Percentiles rank a stretch among this genome's conserved stretches.
These are phyloP conservation scores for Pseudotulostoma volvatum DNA, from an alignment of 495 filamentous ascomycete genomes.

Conservation along the genomic window DNA sequence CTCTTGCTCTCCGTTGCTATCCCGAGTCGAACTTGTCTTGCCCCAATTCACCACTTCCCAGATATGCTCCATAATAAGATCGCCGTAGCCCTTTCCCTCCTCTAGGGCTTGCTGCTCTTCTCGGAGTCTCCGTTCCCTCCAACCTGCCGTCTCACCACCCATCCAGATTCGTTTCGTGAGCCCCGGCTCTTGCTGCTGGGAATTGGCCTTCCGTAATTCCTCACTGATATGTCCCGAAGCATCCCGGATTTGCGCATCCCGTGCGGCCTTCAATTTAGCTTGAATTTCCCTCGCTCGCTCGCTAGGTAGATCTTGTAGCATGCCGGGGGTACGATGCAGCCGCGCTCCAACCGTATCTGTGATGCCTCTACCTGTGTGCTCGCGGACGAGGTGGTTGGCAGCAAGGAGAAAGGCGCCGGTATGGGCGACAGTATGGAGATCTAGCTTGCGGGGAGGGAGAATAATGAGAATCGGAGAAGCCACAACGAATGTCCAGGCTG, in stretches of 20 bases:
- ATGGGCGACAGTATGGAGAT: constrained; percentile 42
- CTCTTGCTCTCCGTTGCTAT: too few relatives aligned
- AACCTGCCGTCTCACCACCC: constrained; percentile 44
- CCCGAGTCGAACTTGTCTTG: constrained; percentile 7
- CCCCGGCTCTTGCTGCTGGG: constrained; percentile 21
- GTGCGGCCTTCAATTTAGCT: constrained; percentile 19
- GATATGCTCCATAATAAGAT: constrained; percentile 70
- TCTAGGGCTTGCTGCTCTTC: constrained; percentile 58
- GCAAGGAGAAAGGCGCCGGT: constrained; percentile 40
- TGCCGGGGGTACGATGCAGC: constrained; percentile 8
- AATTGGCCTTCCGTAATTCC: constrained; percentile 27
- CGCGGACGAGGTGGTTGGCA: constrained; percentile 44
- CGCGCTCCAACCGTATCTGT: constrained; percentile 26
- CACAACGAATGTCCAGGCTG: constrained; percentile 47
- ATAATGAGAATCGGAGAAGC: constrained; percentile 51
- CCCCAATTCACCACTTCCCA: constrained; percentile 63
- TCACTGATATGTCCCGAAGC: too few relatives aligned
- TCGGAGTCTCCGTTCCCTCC: constrained; percentile 54
- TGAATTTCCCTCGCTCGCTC: constrained; percentile 39
- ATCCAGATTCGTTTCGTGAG: constrained; percentile 45
- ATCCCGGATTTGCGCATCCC: constrained; percentile 18
- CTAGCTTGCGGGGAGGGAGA: constrained; percentile 69
- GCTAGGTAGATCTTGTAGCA: constrained; percentile 28
- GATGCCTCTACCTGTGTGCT: constrained; percentile 38
- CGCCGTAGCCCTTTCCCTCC: constrained; percentile 64